phyloP scores from a whole-genome alignment of 768 basidiomycete species.

The Tylopilus rubrobrunneus region DNA sequence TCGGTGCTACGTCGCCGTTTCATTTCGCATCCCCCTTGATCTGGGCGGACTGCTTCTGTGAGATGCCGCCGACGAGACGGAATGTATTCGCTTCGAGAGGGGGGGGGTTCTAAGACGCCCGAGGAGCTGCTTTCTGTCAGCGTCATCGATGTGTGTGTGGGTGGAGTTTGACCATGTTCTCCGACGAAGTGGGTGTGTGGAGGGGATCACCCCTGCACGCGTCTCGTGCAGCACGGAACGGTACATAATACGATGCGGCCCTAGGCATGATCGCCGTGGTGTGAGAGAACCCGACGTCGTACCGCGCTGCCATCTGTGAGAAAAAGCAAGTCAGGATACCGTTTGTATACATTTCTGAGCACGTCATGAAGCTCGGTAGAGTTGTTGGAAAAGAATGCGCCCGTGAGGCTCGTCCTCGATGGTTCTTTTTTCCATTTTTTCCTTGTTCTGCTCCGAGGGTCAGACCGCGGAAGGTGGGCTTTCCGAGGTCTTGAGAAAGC shows the following conservation, averaged over 20 bases:
- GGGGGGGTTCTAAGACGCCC: too few relatives aligned
- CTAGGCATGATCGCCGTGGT: slow-evolving; percentile 22
- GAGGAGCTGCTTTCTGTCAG: too few relatives aligned
- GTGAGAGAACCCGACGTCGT: slow-evolving; percentile 18
- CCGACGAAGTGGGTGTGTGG: too few relatives aligned
- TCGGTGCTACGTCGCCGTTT: slow-evolving; percentile 14
- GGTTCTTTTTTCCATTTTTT: background rate
- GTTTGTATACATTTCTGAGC: background rate
- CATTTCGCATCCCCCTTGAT: slow-evolving; percentile 3
- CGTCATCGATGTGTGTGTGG: background rate
- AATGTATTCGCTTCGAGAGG: too few relatives aligned
- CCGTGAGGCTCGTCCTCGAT: background rate
- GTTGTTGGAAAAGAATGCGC: background rate
- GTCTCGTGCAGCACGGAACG: background rate
- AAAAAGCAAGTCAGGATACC: background rate
- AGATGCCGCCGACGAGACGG: too few relatives aligned
- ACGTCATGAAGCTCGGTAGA: slow-evolving; percentile 5
- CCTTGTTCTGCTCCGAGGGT: background rate
- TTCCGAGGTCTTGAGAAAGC: too few relatives aligned
- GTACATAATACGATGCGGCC: slow-evolving; percentile 11
- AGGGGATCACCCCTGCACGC: too few relatives aligned
- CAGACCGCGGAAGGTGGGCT: background rate
- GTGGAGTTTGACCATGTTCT: background rate
- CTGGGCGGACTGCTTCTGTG: too few relatives aligned
- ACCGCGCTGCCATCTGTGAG: slow-evolving; percentile 4